Conservation (phyloP, 345 rosid species). For the sweet orange (Citrus sinensis) region DNA sequence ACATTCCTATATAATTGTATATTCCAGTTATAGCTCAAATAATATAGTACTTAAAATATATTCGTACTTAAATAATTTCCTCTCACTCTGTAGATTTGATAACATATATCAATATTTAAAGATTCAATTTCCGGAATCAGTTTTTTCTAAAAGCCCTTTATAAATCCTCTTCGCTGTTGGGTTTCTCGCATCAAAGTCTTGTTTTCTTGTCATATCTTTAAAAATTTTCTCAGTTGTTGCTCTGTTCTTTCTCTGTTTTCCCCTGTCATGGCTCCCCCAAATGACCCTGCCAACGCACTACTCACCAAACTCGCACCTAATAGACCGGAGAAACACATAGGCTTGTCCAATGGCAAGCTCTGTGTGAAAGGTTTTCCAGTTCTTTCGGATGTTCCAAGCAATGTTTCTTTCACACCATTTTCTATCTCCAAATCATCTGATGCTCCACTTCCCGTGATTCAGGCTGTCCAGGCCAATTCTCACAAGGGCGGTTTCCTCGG, state of each 20-base stretch:
- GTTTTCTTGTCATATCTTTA: neutral
- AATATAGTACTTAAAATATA: neutral
- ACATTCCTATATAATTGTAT: neutral
- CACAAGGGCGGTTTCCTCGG: slow-evolving; percentile 72
- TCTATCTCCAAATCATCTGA: slow-evolving; percentile 34
- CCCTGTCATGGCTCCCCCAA: slow-evolving; percentile 58
- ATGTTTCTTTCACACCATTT: slow-evolving; percentile 53
- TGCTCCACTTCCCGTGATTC: slow-evolving; percentile 51
- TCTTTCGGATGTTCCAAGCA: slow-evolving; percentile 65
- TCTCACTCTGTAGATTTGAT: neutral
- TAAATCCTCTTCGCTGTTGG: neutral
- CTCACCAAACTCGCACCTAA: slow-evolving; percentile 13
- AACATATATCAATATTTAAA: neutral
- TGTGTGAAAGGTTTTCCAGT: slow-evolving; percentile 45
- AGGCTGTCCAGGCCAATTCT: slow-evolving; percentile 44
- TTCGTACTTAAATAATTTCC: neutral
- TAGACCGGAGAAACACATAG: slow-evolving; percentile 25
- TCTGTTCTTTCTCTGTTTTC: slow-evolving; percentile 12
- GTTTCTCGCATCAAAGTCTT: slow-evolving; percentile 1
- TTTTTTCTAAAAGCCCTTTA: neutral
- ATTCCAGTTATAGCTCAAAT: neutral
- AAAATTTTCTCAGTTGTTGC: neutral
- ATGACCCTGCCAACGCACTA: slow-evolving; percentile 28
- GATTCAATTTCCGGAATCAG: slow-evolving; percentile 1
- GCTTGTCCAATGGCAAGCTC: slow-evolving; percentile 42